These are phyloP conservation scores for Lactarius evosmus DNA, from an alignment of 768 basidiomycete genomes.

Conservation along the genomic window DNA sequence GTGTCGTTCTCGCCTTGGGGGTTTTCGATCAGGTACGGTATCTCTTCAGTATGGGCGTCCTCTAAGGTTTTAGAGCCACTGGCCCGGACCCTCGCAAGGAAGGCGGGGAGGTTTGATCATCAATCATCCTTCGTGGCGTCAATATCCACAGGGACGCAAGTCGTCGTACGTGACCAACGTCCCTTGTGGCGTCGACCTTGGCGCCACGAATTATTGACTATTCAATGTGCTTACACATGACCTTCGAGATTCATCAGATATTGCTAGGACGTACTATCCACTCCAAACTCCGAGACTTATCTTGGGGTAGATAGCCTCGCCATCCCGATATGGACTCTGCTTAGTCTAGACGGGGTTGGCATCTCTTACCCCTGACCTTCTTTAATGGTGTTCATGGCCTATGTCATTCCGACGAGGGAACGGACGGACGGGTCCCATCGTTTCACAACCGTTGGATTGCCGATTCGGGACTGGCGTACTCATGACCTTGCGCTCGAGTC, in stretches of 20 bases:
- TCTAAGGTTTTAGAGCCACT: neutral
- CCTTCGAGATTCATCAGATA: neutral
- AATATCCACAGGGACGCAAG: neutral
- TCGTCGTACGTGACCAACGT: neutral
- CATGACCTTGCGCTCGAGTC: neutral
- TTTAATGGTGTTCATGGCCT: neutral
- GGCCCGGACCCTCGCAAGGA: neutral
- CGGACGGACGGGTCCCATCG: neutral
- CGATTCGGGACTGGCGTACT: neutral
- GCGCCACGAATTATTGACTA: neutral
- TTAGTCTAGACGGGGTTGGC: neutral
- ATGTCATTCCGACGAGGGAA: constrained; percentile 9
- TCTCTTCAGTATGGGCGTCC: neutral
- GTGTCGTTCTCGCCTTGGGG: neutral
- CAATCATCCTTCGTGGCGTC: neutral
- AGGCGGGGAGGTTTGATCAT: neutral
- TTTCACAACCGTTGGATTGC: constrained; percentile 3
- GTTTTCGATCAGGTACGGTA: neutral
- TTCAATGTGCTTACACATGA: neutral
- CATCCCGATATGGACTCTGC: neutral
- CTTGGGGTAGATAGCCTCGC: neutral
- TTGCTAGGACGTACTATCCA: neutral
- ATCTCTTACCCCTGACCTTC: neutral
- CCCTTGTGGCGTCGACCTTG: neutral
- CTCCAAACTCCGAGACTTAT: neutral